These are phyloP conservation scores for Tulasnella sp. DNA, from an alignment of 768 basidiomycete genomes.

Conservation along the genomic window DNA sequence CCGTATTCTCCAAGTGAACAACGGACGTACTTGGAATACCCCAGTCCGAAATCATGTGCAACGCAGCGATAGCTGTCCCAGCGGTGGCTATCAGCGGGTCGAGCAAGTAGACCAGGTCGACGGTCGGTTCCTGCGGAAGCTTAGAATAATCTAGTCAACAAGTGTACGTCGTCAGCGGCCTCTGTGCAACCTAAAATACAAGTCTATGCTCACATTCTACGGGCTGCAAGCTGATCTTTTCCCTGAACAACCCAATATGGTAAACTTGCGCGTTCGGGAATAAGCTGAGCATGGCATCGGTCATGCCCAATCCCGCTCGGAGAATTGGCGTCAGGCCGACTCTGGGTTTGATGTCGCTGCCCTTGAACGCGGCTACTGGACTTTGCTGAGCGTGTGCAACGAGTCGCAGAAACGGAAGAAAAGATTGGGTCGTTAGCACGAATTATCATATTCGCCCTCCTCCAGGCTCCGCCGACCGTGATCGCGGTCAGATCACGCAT, in stretches of 20 bases:
- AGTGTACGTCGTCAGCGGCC: neutral
- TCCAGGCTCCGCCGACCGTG: no score
- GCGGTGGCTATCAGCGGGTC: conserved; percentile 94
- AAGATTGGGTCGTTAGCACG: neutral
- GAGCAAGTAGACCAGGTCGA: conserved; percentile 77
- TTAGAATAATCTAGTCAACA: conserved; percentile 71
- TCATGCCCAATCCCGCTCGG: conserved; percentile 89
- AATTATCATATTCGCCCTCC: neutral
- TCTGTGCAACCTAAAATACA: neutral
- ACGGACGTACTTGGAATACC: conserved; percentile 49
- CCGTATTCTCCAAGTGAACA: neutral
- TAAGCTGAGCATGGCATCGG: conserved; percentile 69
- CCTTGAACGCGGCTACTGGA: conserved; percentile 70
- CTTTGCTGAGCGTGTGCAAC: conserved; percentile 46
- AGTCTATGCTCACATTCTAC: conserved; percentile 59
- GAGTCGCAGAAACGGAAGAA: conserved; percentile 1
- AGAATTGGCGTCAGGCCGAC: conserved; percentile 86
- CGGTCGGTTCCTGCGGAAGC: conserved; percentile 58
- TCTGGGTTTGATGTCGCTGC: conserved; percentile 58
- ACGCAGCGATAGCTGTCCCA: conserved; percentile 78
- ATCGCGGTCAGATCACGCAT: neutral
- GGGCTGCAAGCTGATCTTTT: conserved; percentile 77
- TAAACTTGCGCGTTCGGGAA: conserved; percentile 87
- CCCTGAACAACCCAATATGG: conserved; percentile 82
- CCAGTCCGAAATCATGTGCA: conserved; percentile 79